Base-by-base conservation (phyloP, 2,329 filamentous ascomycete species). In the Diaporthe velutina region DNA sequence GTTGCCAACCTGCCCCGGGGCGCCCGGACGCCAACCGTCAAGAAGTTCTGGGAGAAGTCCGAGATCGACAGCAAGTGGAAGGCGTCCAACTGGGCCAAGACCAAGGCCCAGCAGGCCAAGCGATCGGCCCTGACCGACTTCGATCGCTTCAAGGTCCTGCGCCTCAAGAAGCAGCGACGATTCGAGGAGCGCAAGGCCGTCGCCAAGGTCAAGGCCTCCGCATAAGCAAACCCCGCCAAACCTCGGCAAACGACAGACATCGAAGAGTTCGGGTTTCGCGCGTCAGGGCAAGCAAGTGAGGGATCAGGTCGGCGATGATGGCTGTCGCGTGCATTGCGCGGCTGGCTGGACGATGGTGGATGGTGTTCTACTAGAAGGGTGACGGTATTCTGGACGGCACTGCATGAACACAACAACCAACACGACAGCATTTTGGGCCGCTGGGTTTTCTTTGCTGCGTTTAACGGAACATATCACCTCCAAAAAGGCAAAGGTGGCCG, bases 71-170 rank as follows among this genome's bases (percentile, higher is more conserved):
- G 91, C 86, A 97, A 97, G 91, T 98, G 95, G 94, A 92, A 93
- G 85, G 91, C 94, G 89, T 96, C 92, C 90, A 92, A 92, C 87
- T 98, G 94, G 93, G 95, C 96, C 84, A 97, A 99, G 95, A 96
- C 95, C 92, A 92, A 94, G 85, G 92, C 92, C 81, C 93, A 95
- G 89, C 91, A 91, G 83, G 91, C 94, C 88, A 94, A 95, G 90
- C 94, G 97, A 91, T 94, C 93, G 90, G 92, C 92, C 83, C 91
- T 99, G 81, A 97, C 93, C 88, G 97, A 99, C 92, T 99, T 99
- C 86, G 97, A 99, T 91, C 94, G 97, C 87, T 99, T 98, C 95
- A 98, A 99, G 94, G 97, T 98, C 83, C 91, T 98, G 92, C 93
- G 96, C 88, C 91, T 98, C 89, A 97, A 96, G 94, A 99, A 99